phyloP scores from a whole-genome alignment of 75 land plant species.

The Ceratopteris richardii region DNA sequence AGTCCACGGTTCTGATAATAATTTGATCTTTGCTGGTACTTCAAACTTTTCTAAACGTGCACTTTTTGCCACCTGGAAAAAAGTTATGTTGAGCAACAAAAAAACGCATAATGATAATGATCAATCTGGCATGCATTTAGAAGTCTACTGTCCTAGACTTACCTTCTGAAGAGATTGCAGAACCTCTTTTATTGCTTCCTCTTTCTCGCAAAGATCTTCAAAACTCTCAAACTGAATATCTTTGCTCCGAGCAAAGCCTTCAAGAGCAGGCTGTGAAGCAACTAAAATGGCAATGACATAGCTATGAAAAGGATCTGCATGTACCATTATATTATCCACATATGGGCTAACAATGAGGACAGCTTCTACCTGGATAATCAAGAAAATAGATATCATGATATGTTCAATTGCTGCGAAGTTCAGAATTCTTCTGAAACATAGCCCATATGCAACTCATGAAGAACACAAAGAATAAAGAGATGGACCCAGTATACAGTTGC shows the following conservation, averaged over 20 bases:
- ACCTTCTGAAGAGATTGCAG: constrained; percentile 59
- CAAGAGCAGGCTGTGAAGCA: constrained; percentile 16
- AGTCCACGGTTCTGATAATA: constrained; percentile 73
- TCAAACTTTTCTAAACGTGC: constrained; percentile 60
- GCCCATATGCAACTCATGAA: no score
- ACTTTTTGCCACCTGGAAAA: constrained; percentile 44
- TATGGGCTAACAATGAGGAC: constrained; percentile 46
- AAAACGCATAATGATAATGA: no score
- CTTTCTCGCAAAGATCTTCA: constrained; percentile 54
- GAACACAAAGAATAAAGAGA: no score
- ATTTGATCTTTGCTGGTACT: constrained; percentile 61
- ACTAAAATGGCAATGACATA: constrained; percentile 73
- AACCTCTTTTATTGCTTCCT: constrained; percentile 46
- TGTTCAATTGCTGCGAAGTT: no score
- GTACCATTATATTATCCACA: constrained; percentile 79
- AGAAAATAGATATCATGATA: no score
- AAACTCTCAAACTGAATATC: constrained; percentile 47
- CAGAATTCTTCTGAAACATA: no score
- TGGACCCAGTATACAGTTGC: no score
- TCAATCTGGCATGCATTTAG: no score
- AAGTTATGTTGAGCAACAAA: no score
- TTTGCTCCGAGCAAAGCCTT: constrained; percentile 15
- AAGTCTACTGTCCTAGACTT: not conserved
- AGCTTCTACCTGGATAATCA: constrained; percentile 63
- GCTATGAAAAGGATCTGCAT: constrained; percentile 75